phyloP scores from a whole-genome alignment of 495 filamentous ascomycete genomes.

The Lophium mytilinum region DNA sequence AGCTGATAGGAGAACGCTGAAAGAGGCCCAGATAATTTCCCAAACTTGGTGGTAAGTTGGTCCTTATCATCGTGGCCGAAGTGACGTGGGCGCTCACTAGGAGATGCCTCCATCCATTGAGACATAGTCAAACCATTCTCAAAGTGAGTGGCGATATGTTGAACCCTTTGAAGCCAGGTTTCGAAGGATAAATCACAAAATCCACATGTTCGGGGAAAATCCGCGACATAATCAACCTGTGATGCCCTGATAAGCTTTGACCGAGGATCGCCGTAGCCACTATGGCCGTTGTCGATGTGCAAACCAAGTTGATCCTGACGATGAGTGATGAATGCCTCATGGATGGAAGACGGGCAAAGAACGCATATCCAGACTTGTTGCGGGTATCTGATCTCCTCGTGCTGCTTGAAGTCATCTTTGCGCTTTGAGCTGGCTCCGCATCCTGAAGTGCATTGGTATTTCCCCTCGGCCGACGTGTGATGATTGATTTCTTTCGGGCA shows the following conservation, averaged over 20 bases:
- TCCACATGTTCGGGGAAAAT: neutral
- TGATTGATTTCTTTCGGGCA: neutral
- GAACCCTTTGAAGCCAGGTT: neutral
- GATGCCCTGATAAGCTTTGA: neutral
- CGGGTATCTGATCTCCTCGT: slow-evolving; percentile 1
- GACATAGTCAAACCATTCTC: neutral
- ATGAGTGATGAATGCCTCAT: neutral
- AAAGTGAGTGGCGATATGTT: neutral
- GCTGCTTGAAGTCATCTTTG: neutral
- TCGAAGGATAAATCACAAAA: neutral
- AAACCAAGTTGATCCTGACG: neutral
- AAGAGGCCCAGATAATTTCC: too few relatives aligned
- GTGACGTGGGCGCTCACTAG: neutral
- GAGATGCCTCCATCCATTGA: neutral
- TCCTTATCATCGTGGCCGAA: neutral
- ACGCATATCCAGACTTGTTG: neutral
- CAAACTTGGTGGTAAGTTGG: neutral
- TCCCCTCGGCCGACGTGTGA: neutral
- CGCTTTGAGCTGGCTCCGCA: neutral
- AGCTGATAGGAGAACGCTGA: neutral
- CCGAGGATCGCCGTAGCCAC: neutral
- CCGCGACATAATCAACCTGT: neutral
- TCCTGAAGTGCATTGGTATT: neutral
- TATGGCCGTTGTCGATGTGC: neutral
- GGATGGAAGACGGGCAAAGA: neutral